A percentile compares a stretch with the other conserved stretches of the same genome.
These are phyloP conservation scores for Stromatinia cepivora DNA, from an alignment of 2,329 filamentous ascomycete genomes.

Conservation along the genomic window DNA sequence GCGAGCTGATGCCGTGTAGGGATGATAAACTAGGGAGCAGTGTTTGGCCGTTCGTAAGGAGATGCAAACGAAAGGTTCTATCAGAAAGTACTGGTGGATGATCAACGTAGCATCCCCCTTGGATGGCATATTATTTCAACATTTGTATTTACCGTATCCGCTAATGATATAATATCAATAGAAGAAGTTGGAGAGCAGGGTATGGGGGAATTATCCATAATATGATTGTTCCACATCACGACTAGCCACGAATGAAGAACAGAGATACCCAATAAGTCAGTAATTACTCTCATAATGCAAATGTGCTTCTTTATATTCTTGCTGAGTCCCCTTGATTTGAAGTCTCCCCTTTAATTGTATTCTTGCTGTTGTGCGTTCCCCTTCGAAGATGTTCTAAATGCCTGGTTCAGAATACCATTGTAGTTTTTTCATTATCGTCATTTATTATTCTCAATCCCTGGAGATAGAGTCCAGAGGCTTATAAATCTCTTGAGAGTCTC, in stretches of 20 bases:
- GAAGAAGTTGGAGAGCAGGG: neutral
- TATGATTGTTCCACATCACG: neutral
- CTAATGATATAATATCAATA: neutral
- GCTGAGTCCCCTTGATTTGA: neutral
- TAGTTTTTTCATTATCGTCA: neutral
- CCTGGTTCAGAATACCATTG: neutral
- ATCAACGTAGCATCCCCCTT: neutral
- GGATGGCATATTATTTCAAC: neutral
- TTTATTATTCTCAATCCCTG: neutral
- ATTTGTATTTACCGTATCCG: slow-evolving; percentile 3
- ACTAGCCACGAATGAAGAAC: neutral
- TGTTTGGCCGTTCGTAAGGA: slow-evolving; percentile 33
- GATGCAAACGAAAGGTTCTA: slow-evolving; percentile 21
- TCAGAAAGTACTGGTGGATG: neutral
- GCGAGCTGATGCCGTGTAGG: slow-evolving; percentile 25
- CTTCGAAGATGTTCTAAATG: neutral
- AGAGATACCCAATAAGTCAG: neutral
- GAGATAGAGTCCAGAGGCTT: neutral
- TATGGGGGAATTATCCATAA: neutral
- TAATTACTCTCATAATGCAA: neutral
- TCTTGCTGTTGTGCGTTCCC: too few relatives aligned
- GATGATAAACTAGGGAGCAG: slow-evolving; percentile 23
- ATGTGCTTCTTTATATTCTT: neutral
- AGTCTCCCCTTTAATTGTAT: neutral
- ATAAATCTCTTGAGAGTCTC: too few relatives aligned